Base-by-base conservation (phyloP, 495 filamentous ascomycete genomes). In the Staphylotrichum tortipilum region DNA sequence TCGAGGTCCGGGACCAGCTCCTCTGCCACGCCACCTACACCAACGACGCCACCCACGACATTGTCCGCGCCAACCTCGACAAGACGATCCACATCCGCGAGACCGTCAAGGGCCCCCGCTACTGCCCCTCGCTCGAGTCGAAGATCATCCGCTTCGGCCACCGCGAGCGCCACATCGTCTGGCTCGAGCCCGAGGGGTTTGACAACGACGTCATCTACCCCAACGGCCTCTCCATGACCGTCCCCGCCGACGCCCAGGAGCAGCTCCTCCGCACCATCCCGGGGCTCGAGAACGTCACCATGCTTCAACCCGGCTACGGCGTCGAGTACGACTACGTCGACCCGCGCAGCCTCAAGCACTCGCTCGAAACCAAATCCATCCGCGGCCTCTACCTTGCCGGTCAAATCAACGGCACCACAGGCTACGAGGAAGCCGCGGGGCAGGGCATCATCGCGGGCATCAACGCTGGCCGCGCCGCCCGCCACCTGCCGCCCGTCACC, bases 241-340 rank as follows among this genome's bases (percentile, higher is more conserved):
- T 98, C 8, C 92, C 92, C 0, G 86, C 79, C 17, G 84, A 86
- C 23, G 87, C 83, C 3, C 92, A 98, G 64, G 83, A 85, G 52
- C 78, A 80, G 34, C 81, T 95, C 66, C 75, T 98, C 10, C 85
- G 80, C 45, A 94, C 88, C 0, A 83, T 98, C 47, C 76, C 67
- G 15, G 92, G 92, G 11, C 79, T 98, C 21, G 90, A 95, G 63
- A 81, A 95, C 54, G 88, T 88, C 3, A 80, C 69, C 37, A 97
- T 98, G 94, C 82, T 95, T 4, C 94, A 97, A 60, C 83, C 92
- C 2, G 92, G 92, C 41, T 98, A 98, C 63, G 92, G 92, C 38
- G 92, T 98, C 7, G 92, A 98, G 68, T 98, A 98, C 65, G 92
- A 98, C 71, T 98, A 97, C 66, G 86, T 98, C 9, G 92, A 98